phyloP scores from a whole-genome alignment of 306 rosid species.

The Gastrolobium bilobum region DNA sequence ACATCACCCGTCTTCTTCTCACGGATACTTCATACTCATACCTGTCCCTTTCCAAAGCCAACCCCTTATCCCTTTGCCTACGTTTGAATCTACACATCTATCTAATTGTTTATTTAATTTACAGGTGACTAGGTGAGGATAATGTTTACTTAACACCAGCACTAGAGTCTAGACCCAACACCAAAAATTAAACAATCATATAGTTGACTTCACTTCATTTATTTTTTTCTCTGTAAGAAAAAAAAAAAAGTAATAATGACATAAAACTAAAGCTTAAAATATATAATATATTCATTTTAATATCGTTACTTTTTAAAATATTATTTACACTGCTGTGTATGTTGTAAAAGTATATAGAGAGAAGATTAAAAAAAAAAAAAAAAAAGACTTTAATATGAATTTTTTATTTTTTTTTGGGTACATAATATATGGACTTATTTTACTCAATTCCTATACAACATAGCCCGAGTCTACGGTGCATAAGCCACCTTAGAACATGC shows the following conservation, averaged over 20 bases:
- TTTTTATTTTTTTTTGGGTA: too few species aligned
- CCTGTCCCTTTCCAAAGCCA: constrained; percentile 28
- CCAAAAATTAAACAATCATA: not conserved
- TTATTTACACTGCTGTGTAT: too few species aligned
- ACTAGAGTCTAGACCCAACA: not conserved
- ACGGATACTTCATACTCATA: constrained; percentile 15
- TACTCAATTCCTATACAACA: not conserved
- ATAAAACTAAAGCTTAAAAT: not conserved
- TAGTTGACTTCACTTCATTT: not conserved
- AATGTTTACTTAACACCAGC: not conserved
- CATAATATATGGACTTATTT: not conserved
- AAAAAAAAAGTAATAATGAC: not conserved
- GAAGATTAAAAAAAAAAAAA: too few species aligned
- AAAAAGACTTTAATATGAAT: too few species aligned
- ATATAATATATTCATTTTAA: not conserved
- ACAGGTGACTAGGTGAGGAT: constrained; percentile 9
- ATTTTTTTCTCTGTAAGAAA: too few species aligned
- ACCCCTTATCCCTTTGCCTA: constrained; percentile 5
- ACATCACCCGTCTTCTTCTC: constrained; percentile 33
- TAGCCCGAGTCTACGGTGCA: not conserved
- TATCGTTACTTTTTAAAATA: too few species aligned
- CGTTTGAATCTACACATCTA: not conserved
- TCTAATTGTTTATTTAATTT: not conserved
- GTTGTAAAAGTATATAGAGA: too few species aligned
- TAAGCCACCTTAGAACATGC: constrained; percentile 4